phyloP scores from a whole-genome alignment of 148 eudicot genomes.

The Silene uniflora region DNA sequence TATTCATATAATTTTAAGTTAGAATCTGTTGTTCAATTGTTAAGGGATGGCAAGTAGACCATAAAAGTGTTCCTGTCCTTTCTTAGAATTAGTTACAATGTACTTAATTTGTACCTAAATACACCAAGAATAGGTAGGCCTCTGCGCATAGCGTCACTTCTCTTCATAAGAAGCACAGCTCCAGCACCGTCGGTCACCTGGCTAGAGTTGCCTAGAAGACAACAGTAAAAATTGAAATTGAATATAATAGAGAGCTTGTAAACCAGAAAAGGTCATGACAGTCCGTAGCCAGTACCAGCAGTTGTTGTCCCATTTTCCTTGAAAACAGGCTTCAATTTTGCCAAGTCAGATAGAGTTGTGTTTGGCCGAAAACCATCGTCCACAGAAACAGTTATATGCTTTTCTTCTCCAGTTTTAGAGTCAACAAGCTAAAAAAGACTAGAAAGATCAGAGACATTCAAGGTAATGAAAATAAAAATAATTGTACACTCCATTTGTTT shows the following conservation, averaged over 20 bases:
- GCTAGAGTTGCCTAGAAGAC: conserved; percentile 77
- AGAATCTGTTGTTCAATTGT: too few relatives aligned
- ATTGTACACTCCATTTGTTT: background rate
- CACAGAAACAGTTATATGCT: conserved; percentile 62
- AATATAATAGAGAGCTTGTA: background rate
- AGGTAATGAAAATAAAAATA: background rate
- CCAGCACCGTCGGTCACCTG: conserved; percentile 99
- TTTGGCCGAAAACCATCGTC: conserved; percentile 94
- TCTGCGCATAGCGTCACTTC: conserved; percentile 77
- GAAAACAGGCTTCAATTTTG: conserved; percentile 82
- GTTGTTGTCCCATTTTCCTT: conserved; percentile 93
- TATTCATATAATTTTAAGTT: too few relatives aligned
- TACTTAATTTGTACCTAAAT: conserved; percentile 50
- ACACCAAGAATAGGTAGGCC: conserved; percentile 93
- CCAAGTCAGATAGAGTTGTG: conserved; percentile 57
- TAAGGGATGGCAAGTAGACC: too few relatives aligned
- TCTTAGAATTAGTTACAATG: too few relatives aligned
- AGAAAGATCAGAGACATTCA: background rate
- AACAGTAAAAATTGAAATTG: background rate
- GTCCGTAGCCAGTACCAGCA: conserved; percentile 55
- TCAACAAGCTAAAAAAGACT: conserved; percentile 61
- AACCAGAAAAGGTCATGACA: background rate
- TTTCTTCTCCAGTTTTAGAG: conserved; percentile 96
- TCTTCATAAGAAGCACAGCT: conserved; percentile 96
- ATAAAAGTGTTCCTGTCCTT: too few relatives aligned